These are phyloP conservation scores for Veloboletus limbatus DNA, from an alignment of 1,284 basidiomycete species.

Conservation along the genomic window DNA sequence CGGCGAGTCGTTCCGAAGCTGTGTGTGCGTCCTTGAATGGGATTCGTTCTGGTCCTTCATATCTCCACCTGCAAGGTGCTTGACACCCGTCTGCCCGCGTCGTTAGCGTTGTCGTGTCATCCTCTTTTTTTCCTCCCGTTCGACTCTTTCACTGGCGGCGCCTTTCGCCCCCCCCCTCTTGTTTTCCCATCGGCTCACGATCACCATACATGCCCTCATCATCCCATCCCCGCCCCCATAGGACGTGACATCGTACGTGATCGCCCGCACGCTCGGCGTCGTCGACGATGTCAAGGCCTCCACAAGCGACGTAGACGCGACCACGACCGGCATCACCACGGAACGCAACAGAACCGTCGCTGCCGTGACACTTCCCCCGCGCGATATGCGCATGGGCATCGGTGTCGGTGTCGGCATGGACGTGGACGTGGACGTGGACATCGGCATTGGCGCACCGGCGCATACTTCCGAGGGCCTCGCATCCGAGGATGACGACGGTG, in stretches of 20 bases:
- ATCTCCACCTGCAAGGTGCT: constrained; percentile 18
- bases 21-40: too few relatives aligned
- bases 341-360: background rate
- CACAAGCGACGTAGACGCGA: constrained; percentile 48
- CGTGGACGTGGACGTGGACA: background rate
- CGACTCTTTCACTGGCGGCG: constrained; percentile 13
- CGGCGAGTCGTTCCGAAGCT: constrained; percentile 17
- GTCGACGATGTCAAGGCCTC: constrained; percentile 69
- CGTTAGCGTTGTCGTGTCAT: constrained; percentile 7
- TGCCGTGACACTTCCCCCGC: background rate
- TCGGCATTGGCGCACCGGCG: background rate
- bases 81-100: constrained; percentile 1
- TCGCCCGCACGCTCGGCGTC: constrained; percentile 77
- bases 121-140: background rate
- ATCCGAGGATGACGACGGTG: constrained; percentile 12
- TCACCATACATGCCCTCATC: background rate
- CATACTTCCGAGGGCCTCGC: constrained; percentile 19
- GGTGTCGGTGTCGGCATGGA: background rate
- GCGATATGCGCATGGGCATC: background rate
- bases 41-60: constrained; percentile 1
- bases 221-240: constrained; percentile 33
- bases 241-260: constrained; percentile 78
- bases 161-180: background rate
- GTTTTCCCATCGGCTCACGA: constrained; percentile 1
- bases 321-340: background rate